Evolutionary conservation across 2,329 filamentous ascomycete species (phyloP), one percentile per base, ranked within the genome.

Genomic region (Acrocalymma vagum): DNA sequence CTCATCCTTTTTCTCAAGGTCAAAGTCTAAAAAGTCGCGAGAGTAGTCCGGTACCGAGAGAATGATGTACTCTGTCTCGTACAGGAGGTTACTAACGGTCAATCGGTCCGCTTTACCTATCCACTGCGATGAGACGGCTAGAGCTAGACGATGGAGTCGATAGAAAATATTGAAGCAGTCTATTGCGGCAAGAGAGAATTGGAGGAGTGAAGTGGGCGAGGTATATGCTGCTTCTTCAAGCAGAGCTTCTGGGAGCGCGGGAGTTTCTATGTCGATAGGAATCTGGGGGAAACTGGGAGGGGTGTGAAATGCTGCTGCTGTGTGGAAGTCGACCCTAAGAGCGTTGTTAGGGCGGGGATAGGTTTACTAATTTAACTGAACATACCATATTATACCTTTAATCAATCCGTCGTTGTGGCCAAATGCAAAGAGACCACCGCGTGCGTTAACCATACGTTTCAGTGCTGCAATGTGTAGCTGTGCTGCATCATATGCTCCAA

Each of bases 111-210:
- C 51, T 17, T 38, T 26, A 2, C 14, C 27, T 3, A 38, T 26
- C 58, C 53, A 62, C 9, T 31, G 45, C 8, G 49, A 37, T 0
- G 57, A 55, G n/a, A 42, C 24, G 8, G 55, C 58, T 3, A 60
- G 42, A 3, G 48, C 51, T 23, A 63, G 48, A 9, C 55, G 55
- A 27, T 62, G 58, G 1, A 63, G 35, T 6, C 44, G 50, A 42
- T 60, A 53, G 43, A 63, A 61, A 6, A 61, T 55, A 14, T 60
- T 59, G 46, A 62, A 61, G 41, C 55, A 60, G 14, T 60, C 51
- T 9, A 60, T 37, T 8, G 45, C 26, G 6, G 47, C 37, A 7
- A 49, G 20, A 2, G 57, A 51, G 13, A 63, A 46, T n/a, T 51
- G 55, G 10, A 62, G 48, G 5, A 51, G 40, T 5, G 51, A 57